Conservation (phyloP, 2,329 filamentous ascomycete genomes). For the Grosmannia huntii region DNA sequence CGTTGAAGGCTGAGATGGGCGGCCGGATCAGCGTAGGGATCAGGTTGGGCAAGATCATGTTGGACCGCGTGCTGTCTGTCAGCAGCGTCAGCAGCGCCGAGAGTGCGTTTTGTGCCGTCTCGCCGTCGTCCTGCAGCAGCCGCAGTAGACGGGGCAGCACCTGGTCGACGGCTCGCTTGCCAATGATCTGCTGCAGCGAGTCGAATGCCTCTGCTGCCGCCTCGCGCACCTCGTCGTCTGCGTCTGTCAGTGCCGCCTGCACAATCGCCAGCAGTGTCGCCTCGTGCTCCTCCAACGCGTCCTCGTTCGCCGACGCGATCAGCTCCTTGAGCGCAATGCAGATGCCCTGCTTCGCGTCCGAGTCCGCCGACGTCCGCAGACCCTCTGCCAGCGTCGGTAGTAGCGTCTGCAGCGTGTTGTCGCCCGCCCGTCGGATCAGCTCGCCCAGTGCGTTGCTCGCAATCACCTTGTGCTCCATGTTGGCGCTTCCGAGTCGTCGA, state of each 20-base stretch:
- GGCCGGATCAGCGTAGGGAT: slow-evolving; percentile 84
- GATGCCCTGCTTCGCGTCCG: slow-evolving; percentile 91
- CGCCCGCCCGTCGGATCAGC: slow-evolving; percentile 91
- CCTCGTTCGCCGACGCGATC: slow-evolving; percentile 75
- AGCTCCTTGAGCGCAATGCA: slow-evolving; percentile 92
- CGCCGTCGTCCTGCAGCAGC: slow-evolving; percentile 71
- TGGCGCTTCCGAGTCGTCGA: slow-evolving; percentile 81
- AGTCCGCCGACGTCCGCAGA: slow-evolving; percentile 67
- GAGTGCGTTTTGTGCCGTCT: slow-evolving; percentile 74
- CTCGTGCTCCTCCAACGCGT: slow-evolving; percentile 86
- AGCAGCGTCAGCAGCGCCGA: slow-evolving; percentile 86
- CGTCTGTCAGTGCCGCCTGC: slow-evolving; percentile 81
- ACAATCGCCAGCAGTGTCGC: slow-evolving; percentile 92
- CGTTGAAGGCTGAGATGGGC: slow-evolving; percentile 90
- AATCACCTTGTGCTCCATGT: slow-evolving; percentile 98
- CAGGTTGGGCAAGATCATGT: slow-evolving; percentile 91
- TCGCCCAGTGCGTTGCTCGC: slow-evolving; percentile 94
- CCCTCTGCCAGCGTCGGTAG: slow-evolving; percentile 88
- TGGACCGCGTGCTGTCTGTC: slow-evolving; percentile 85
- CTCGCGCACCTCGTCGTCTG: slow-evolving; percentile 80
- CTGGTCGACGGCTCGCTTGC: slow-evolving; percentile 90
- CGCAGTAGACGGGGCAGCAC: slow-evolving; percentile 86
- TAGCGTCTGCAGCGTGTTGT: slow-evolving; percentile 77
- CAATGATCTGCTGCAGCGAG: slow-evolving; percentile 81
- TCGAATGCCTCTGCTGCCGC: slow-evolving; percentile 96